Conservation (phyloP, 2,329 filamentous ascomycete species). For the Alternaria ventricosa region DNA sequence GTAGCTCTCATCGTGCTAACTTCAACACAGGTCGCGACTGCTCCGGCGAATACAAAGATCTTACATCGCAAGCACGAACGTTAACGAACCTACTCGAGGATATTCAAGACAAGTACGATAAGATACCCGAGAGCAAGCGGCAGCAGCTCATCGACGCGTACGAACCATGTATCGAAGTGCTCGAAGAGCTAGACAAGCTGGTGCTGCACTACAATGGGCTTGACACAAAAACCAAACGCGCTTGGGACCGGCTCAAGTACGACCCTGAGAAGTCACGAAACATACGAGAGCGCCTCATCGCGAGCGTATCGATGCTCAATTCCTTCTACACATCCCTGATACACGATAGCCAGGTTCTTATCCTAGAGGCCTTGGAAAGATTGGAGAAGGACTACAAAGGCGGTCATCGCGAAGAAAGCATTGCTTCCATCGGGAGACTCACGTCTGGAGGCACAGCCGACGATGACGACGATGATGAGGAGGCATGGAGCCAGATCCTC, state of each 20-base stretch:
- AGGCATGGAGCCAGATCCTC: constrained; percentile 41
- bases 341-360: constrained; percentile 37
- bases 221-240: constrained; percentile 36
- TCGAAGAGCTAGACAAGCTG: constrained; percentile 34
- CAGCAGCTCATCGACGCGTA: constrained; percentile 30
- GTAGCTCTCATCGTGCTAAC: background rate
- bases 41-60: constrained; percentile 37
- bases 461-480: constrained; percentile 29
- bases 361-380: constrained; percentile 38
- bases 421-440: constrained; percentile 32
- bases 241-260: constrained; percentile 41
- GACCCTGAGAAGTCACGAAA: constrained; percentile 30
- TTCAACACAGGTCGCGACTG: constrained; percentile 34
- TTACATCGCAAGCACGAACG: constrained; percentile 33
- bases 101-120: constrained; percentile 36
- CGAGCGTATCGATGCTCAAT: constrained; percentile 34
- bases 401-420: constrained; percentile 39
- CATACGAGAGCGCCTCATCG: constrained; percentile 32
- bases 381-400: constrained; percentile 39
- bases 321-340: constrained; percentile 37
- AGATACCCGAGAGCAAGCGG: constrained; percentile 27
- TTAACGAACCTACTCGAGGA: constrained; percentile 38
- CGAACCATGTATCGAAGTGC: constrained; percentile 32
- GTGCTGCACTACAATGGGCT: constrained; percentile 38
- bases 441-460: constrained; percentile 14